Conservation (phyloP, 176 grass and related monocot genomes). For the Rhynchospora breviuscula region DNA sequence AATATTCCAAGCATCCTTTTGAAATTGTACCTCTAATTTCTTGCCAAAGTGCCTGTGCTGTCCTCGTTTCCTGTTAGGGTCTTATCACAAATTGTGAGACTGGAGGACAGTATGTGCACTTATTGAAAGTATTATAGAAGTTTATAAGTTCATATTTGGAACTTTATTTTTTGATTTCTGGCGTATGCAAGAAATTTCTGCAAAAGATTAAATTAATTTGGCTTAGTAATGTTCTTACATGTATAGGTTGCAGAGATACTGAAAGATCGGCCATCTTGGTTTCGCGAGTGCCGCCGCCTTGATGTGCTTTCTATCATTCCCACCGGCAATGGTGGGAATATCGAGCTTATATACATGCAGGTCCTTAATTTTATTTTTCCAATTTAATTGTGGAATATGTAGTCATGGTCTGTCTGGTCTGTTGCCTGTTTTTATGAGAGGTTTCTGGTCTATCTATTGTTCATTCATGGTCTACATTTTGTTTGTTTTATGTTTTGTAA, state of each 20-base stretch:
- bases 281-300: constrained; percentile 72
- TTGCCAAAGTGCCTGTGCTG: background rate
- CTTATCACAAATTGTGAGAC: background rate
- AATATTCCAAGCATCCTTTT: background rate
- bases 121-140: background rate
- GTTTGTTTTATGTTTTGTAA: too few relatives aligned
- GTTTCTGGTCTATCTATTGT: background rate
- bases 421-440: background rate
- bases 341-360: constrained; percentile 98
- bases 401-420: background rate
- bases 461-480: too few relatives aligned
- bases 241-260: constrained; percentile 85
- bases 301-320: constrained; percentile 67
- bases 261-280: constrained; percentile 78
- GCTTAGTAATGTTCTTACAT: background rate
- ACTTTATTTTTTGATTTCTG: background rate
- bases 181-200: background rate
- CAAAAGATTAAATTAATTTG: background rate
- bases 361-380: constrained; percentile 22
- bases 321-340: constrained; percentile 61
- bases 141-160: background rate
- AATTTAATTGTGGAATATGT: background rate
- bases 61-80: background rate
- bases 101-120: background rate
- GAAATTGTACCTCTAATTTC: constrained; percentile 1